Evolutionary conservation across 164 flowering plant species (phyloP).

Genomic region (Protea cynaroides): DNA sequence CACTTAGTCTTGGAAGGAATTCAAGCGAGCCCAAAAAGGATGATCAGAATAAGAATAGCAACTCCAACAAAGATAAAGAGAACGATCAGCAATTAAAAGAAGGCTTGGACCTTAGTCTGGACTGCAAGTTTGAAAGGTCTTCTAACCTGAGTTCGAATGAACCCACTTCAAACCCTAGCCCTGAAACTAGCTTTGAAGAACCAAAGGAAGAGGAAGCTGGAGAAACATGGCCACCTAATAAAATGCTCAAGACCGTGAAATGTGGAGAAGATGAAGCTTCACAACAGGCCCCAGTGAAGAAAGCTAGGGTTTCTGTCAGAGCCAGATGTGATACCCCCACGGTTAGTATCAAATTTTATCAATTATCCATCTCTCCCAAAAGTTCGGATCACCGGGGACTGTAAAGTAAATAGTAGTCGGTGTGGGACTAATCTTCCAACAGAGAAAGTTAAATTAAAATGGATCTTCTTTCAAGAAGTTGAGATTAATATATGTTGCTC

Average conservation of each 20-base stretch:
- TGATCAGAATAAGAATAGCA: slow-evolving; percentile 17
- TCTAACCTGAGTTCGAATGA: slow-evolving; percentile 9
- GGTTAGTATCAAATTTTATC: slow-evolving; percentile 30
- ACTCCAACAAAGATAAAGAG: slow-evolving; percentile 14
- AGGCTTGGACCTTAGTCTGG: slow-evolving; percentile 39
- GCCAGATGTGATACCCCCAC: slow-evolving; percentile 79
- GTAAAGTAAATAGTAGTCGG: too few species aligned
- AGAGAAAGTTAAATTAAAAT: too few species aligned
- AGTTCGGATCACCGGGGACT: too few species aligned
- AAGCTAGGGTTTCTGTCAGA: slow-evolving; percentile 84
- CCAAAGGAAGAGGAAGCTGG: slow-evolving; percentile 31
- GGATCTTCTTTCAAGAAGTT: too few species aligned
- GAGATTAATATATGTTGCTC: too few species aligned
- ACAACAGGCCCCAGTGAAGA: slow-evolving; percentile 48
- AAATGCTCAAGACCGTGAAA: slow-evolving; percentile 33
- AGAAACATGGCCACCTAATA: slow-evolving; percentile 50
- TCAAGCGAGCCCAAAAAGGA: slow-evolving; percentile 30
- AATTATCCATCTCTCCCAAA: background rate
- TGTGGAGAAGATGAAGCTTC: slow-evolving; percentile 47
- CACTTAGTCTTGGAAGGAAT: slow-evolving; percentile 71
- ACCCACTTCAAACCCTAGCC: slow-evolving; percentile 17
- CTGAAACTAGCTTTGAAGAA: slow-evolving; percentile 36
- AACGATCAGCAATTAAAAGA: slow-evolving; percentile 24
- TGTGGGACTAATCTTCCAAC: too few species aligned
- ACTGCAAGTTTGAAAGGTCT: slow-evolving; percentile 25